These are phyloP conservation scores for Juglanconis juglandina DNA, from an alignment of 2,329 filamentous ascomycete genomes.

Conservation along the genomic window DNA sequence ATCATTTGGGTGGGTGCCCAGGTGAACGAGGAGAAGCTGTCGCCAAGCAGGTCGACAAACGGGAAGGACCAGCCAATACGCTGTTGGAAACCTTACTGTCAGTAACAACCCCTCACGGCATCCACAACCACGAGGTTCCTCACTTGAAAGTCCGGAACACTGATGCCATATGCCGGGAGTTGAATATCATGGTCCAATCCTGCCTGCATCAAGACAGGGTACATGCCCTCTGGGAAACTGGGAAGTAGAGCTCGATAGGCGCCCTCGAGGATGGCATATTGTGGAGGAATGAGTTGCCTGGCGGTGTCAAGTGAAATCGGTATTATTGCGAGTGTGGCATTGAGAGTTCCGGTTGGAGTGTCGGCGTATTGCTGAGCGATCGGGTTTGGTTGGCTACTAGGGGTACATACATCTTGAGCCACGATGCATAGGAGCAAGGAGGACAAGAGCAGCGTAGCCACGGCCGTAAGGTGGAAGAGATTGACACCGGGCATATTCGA, in stretches of 20 bases:
- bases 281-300: conserved; percentile 42
- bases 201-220: conserved; percentile 49
- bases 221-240: conserved; percentile 47
- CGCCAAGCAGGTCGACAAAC: conserved; percentile 50
- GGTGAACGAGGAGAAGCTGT: conserved; percentile 49
- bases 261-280: conserved; percentile 48
- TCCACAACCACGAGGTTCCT: conserved; percentile 20
- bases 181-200: conserved; percentile 50
- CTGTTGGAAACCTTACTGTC: conserved; percentile 28
- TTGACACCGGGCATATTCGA: conserved; percentile 13
- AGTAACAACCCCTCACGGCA: conserved; percentile 6
- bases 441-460: conserved; percentile 12
- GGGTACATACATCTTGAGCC: conserved; percentile 23
- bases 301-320: conserved; percentile 47
- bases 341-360: conserved; percentile 49
- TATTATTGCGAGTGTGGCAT: conserved; percentile 49
- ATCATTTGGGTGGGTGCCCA: conserved; percentile 48
- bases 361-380: conserved; percentile 44
- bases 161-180: conserved; percentile 35
- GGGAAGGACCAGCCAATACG: conserved; percentile 52
- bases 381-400: conserved; percentile 41
- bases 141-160: conserved; percentile 47
- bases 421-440: conserved; percentile 3
- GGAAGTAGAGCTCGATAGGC: conserved; percentile 46
- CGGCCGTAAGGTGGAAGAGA: conserved; percentile 4